Evolutionary conservation across 306 rosid genomes (phyloP), one percentile per base, ranked within the genome.

Genomic region (Corylus heterophylla): DNA sequence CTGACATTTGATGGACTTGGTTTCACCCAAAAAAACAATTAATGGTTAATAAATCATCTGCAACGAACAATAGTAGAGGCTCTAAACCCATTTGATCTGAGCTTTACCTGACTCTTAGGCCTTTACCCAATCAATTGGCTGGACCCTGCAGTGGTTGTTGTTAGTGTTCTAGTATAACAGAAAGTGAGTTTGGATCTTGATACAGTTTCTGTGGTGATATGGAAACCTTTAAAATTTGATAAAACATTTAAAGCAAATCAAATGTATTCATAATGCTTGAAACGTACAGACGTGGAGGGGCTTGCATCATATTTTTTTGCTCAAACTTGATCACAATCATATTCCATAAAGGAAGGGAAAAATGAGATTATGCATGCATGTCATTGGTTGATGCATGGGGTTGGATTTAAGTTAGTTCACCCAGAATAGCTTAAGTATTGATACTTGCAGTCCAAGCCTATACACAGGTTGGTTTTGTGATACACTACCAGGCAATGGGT

Each of bases 231-330:
- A 5, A 42, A 5, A 42, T 8, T 42, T 42, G 45, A 42, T 42
- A 42, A 42, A 42, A 42, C 8, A 42, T 42, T 1, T 42, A 42
- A 42, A 5, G 45, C 45, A 42, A 42, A 51, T 48, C 69, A 45
- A 45, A 55, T 75, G 7, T 56, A 20, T 59, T 22, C 7, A 35
- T 78, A 61, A 81, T 49, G 14, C 61, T 22, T 54, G 76, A 48
- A 64, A 64, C 50, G 51, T 14, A 27, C 25, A 11, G 35, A 45
- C 2, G 69, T 27, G 29, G 74, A 81, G 20, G 52, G 44, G 55
- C 44, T 73, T 25, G 54, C 7, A 39, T 45, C 2, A 48, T 70
- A 22, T 42, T 8, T n/a, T 49, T 70, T 44, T 74, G 39, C 16
- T 55, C 1, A 22, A 42, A 47, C 50, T n/a, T n/a, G 64, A 16